Base-by-base conservation (phyloP, 2,329 filamentous ascomycete species). In the Pezicula carpinea region DNA sequence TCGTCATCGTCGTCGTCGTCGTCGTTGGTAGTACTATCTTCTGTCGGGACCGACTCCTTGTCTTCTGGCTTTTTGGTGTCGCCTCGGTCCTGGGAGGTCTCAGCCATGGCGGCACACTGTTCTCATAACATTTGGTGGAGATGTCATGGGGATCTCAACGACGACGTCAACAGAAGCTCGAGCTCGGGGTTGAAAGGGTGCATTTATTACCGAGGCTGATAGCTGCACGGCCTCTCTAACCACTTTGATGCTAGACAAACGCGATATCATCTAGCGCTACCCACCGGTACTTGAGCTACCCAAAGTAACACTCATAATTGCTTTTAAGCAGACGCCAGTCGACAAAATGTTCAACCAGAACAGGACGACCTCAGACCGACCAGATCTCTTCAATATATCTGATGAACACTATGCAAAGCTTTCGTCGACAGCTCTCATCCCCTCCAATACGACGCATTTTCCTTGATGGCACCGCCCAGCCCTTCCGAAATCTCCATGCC, bases 401-500 rank as follows among this genome's bases (percentile, higher is more conserved):
- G 21, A 17, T 26, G 13, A 8, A 40, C 41, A 48, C 8, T 6
- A 61, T 62, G 56, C 53, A 59, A 45, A 52, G 45, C 39, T 55
- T 61, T 45, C 32, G 46, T 15, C 52, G 54, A 44, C 54, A 58
- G 17, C 39, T 58, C 15, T 39, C 45, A 13, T 44, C 42, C 22
- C 43, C 54, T 15, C 39, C 46, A 23, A 34, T 46, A 3, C 48
- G 54, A 38, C 53, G 48, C 31, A 39, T 53, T 14, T 26, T 57
- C 7, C 44, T 44, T 51, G 53, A 57, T 47, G 41, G 49, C 34
- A 46, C 10, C 33, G 48, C 50, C 10, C 56, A 53, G 43, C 59
- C 62, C 15, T 53, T 62, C 19, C 66, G 66, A 49, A 63, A 56
- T 47, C 74, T 80, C 52, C 75, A 78, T 64, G 64, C 73, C 50